phyloP scores from a whole-genome alignment of 2,329 filamentous ascomycete genomes.

The Cladosporium austrohemisphaericum region DNA sequence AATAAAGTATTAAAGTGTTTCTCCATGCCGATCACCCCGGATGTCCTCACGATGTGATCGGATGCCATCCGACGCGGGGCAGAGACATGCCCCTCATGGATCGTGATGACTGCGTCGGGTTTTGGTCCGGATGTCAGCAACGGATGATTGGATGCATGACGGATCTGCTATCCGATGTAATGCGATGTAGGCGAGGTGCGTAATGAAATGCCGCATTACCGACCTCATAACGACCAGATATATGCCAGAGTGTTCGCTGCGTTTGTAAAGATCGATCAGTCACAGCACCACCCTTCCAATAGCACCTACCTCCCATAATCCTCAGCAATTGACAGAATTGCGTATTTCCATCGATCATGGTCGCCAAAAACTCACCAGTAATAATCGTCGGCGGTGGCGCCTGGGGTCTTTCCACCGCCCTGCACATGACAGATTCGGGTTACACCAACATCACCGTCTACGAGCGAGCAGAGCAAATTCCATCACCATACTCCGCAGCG shows the following conservation, averaged over 20 bases:
- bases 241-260: background rate
- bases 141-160: too few species aligned
- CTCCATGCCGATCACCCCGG: background rate
- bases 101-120: too few species aligned
- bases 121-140: too few species aligned
- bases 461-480: slow-evolving; percentile 44
- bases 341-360: slow-evolving; percentile 7
- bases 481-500: slow-evolving; percentile 47
- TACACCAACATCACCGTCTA: slow-evolving; percentile 48
- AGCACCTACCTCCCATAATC: background rate
- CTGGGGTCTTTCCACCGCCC: slow-evolving; percentile 50
- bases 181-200: too few species aligned
- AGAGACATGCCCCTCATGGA: too few species aligned
- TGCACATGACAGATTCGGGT: slow-evolving; percentile 44
- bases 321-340: background rate
- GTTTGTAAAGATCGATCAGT: background rate
- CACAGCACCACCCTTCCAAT: background rate
- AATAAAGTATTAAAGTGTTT: slow-evolving; percentile 5
- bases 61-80: slow-evolving; percentile 7
- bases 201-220: background rate
- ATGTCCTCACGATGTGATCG: background rate
- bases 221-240: background rate
- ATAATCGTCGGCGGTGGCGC: slow-evolving; percentile 43
- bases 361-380: slow-evolving; percentile 14
- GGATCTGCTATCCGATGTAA: background rate